Percentiles rank a stretch among this genome's conserved stretches.
Conservation (phyloP, 192 early-diverging fungal genomes). For the Dispira simplex region DNA sequence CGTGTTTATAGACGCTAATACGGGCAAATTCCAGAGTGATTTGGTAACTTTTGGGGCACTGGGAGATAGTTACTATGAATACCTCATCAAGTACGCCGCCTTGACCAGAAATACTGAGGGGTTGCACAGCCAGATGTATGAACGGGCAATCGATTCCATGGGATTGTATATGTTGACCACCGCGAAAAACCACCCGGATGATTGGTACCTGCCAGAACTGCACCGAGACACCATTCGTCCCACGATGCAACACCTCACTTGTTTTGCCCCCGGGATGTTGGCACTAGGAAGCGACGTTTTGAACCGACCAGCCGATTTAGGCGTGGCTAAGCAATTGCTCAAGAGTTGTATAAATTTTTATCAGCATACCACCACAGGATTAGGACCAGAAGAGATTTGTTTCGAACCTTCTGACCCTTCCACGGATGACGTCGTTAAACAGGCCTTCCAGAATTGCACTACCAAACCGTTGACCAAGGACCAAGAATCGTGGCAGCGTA, state of each 20-base stretch:
- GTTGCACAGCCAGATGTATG: conserved; percentile 3
- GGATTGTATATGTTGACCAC: neutral
- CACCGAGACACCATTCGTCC: conserved; percentile 15
- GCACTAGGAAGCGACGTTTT: conserved; percentile 47
- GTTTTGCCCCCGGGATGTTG: conserved; percentile 76
- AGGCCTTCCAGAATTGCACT: neutral
- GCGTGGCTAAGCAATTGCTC: conserved; percentile 61
- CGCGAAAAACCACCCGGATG: neutral
- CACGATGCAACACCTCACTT: conserved; percentile 92
- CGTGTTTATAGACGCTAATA: conserved; percentile 9
- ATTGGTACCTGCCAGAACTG: conserved; percentile 15
- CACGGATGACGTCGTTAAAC: conserved; percentile 9
- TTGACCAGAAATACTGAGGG: conserved; percentile 43
- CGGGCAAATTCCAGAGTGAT: conserved; percentile 34
- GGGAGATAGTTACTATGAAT: conserved; percentile 93
- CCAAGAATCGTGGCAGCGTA: neutral
- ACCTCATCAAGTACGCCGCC: conserved; percentile 79
- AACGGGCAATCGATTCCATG: conserved; percentile 9
- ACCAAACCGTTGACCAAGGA: neutral
- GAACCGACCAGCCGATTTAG: conserved; percentile 41
- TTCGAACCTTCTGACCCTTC: conserved; percentile 26
- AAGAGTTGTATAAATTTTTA: conserved; percentile 69
- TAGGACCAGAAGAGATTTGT: conserved; percentile 66
- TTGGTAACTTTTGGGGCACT: conserved; percentile 60
- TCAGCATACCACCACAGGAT: conserved; percentile 48